Percentiles rank a stretch among this genome's conserved stretches.
Conservation (phyloP, 441 rosid species). For the Dalechampia spathulata region DNA sequence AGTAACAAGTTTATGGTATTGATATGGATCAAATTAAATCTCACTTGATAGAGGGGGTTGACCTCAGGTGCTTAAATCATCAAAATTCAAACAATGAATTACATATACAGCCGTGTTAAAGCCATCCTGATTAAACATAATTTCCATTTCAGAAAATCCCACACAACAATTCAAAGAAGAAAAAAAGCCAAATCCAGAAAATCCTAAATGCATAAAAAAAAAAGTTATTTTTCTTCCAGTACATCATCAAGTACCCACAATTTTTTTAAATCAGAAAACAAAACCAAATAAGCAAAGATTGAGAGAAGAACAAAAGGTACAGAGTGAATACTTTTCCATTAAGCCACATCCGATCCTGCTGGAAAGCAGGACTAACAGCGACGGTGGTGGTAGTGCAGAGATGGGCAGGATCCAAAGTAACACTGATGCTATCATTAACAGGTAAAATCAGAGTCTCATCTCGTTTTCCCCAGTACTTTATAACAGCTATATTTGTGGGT, state of each 20-base stretch:
- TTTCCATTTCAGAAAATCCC: background rate
- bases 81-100: background rate
- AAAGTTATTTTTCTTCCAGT: background rate
- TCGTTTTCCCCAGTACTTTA: conserved; percentile 95
- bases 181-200: background rate
- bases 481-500: conserved; percentile 92
- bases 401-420: conserved; percentile 90
- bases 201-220: background rate
- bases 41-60: background rate
- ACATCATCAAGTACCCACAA: background rate
- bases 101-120: background rate
- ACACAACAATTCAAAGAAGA: background rate
- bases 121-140: background rate
- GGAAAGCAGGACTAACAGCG: conserved; percentile 75
- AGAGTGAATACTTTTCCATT: conserved; percentile 62
- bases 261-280: no score
- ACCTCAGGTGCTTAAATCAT: background rate
- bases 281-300: background rate
- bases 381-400: conserved; percentile 93
- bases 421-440: conserved; percentile 82
- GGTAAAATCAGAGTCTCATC: conserved; percentile 84
- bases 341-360: conserved; percentile 95
- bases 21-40: background rate
- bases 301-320: background rate
- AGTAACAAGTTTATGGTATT: background rate